These are phyloP conservation scores for Coemansia sp. DNA, from an alignment of 192 early-diverging fungal species.

Conservation along the genomic window DNA sequence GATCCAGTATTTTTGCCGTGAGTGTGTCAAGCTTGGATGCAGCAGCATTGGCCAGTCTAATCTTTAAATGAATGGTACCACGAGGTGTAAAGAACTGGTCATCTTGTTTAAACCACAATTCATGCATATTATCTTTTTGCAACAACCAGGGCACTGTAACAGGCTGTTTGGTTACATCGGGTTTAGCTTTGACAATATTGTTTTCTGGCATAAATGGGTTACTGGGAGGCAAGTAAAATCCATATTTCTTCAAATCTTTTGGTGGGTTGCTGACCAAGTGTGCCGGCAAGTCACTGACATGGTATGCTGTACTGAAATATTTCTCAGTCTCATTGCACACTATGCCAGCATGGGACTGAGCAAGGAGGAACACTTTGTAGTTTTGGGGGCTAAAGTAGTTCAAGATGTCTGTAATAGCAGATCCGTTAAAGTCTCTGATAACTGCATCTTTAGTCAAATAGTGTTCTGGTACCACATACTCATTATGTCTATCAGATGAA, in stretches of 20 bases:
- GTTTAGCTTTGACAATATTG: background rate
- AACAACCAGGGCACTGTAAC: conserved; percentile 6
- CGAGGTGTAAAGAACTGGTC: conserved; percentile 87
- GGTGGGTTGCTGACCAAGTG: background rate
- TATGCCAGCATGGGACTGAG: background rate
- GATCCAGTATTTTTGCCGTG: background rate
- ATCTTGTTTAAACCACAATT: conserved; percentile 91
- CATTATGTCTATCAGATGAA: background rate
- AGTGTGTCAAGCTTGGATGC: background rate
- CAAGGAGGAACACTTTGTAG: background rate
- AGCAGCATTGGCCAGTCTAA: background rate
- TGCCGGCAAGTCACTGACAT: background rate
- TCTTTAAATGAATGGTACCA: conserved; percentile 30
- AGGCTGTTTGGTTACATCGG: background rate
- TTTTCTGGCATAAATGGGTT: background rate
- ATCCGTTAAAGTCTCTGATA: background rate
- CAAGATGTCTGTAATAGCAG: background rate
- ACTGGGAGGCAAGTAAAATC: background rate
- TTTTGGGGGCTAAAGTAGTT: background rate
- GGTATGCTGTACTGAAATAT: background rate
- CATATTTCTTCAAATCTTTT: background rate
- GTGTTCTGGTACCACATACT: background rate
- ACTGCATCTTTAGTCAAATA: background rate
- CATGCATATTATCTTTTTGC: conserved; percentile 11
- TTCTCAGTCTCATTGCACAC: background rate